Percentiles rank a stretch among this genome's conserved stretches.
phyloP scores from a whole-genome alignment of 306 rosid genomes.

The Cicer judaicum region DNA sequence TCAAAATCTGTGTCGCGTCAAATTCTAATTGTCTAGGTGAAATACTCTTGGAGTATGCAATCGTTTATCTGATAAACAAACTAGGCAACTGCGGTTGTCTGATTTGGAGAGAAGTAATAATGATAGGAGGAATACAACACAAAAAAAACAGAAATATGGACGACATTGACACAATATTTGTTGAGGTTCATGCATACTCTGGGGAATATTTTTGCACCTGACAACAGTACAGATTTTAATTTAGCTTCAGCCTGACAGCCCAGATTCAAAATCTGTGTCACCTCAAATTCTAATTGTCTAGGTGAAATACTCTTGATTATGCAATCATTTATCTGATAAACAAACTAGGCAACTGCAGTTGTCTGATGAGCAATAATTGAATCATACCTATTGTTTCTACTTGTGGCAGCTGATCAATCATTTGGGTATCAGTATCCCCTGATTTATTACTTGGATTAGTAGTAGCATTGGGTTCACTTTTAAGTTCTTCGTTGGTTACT shows the following conservation, averaged over 20 bases:
- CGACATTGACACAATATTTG: neutral
- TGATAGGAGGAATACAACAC: neutral
- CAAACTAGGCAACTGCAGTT: conserved; percentile 23
- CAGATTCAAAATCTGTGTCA: conserved; percentile 34
- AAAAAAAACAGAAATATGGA: conserved; percentile 25
- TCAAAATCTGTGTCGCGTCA: conserved; percentile 28
- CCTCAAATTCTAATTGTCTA: conserved; percentile 30
- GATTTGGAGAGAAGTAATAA: neutral
- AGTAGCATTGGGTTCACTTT: conserved; percentile 56
- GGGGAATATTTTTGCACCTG: conserved; percentile 3
- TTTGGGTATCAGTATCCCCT: conserved; percentile 56
- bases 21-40: conserved; percentile 38
- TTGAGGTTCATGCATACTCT: conserved; percentile 36
- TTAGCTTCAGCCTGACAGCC: conserved; percentile 1
- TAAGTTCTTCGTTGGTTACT: conserved; percentile 58
- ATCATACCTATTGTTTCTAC: conserved; percentile 70
- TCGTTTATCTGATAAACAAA: conserved; percentile 32
- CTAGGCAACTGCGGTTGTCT: conserved; percentile 14
- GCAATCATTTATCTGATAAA: conserved; percentile 28
- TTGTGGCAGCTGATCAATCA: conserved; percentile 70
- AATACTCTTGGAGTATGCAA: conserved; percentile 32
- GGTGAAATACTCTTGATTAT: conserved; percentile 33
- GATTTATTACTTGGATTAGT: conserved; percentile 53
- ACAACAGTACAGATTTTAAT: conserved; percentile 28
- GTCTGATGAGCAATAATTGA: conserved; percentile 40